These are phyloP conservation scores for Saksenaea vasiformis DNA, from an alignment of 371 early-diverging fungal species.

Conservation along the genomic window DNA sequence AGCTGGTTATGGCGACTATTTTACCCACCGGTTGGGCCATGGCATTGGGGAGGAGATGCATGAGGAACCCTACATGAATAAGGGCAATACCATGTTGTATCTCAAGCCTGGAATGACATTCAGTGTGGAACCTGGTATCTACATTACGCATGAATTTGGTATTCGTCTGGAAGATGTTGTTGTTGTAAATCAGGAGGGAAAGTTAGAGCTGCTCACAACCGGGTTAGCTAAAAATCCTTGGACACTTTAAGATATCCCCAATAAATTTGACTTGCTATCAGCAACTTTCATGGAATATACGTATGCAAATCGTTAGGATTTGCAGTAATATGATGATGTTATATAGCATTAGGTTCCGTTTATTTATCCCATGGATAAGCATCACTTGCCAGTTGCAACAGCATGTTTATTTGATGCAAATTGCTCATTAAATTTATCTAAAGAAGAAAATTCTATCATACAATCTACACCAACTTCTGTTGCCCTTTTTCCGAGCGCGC, in stretches of 20 bases:
- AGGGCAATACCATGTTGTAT: slow-evolving; percentile 44
- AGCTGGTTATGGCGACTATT: slow-evolving; percentile 48
- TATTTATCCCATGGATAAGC: no score
- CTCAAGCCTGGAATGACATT: slow-evolving; percentile 59
- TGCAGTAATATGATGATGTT: no score
- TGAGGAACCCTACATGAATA: slow-evolving; percentile 64
- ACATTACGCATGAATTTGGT: slow-evolving; percentile 49
- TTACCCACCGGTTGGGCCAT: slow-evolving; percentile 64
- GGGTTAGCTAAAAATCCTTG: slow-evolving; percentile 51
- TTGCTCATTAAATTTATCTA: no score
- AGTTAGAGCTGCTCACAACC: slow-evolving; percentile 51
- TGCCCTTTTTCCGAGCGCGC: slow-evolving; percentile 65
- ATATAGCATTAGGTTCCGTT: no score
- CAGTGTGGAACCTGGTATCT: slow-evolving; percentile 64
- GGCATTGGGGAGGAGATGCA: slow-evolving; percentile 63
- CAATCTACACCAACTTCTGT: slow-evolving; percentile 29
- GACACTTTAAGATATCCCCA: slow-evolving; percentile 29
- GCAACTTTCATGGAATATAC: no score
- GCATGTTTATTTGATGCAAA: no score
- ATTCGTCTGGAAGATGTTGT: slow-evolving; percentile 64
- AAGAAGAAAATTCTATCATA: no score
- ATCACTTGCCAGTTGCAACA: no score
- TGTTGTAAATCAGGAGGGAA: slow-evolving; percentile 52
- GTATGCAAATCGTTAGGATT: no score
- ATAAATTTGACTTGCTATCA: no score